Conservation (phyloP, 1,139 yeast genomes). For the Yamadazyma sp. region DNA sequence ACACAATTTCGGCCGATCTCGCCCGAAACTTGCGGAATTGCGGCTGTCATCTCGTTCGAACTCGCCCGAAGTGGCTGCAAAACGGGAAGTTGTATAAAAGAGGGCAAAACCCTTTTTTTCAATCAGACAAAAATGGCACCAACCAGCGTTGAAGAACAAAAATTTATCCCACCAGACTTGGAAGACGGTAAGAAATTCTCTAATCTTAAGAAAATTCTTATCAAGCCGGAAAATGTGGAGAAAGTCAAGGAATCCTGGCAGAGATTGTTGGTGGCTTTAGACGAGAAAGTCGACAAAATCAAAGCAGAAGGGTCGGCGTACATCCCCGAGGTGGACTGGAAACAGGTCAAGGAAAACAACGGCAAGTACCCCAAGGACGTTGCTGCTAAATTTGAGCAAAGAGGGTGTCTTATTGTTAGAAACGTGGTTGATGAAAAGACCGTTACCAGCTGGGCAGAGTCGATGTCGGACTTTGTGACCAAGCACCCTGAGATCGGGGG, state of each 20-base stretch:
- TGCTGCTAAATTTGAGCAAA: constrained; percentile 12
- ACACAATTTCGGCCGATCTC: too few relatives aligned
- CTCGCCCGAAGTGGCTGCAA: constrained; percentile 4
- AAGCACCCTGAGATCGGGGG: constrained; percentile 34
- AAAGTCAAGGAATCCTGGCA: constrained; percentile 24
- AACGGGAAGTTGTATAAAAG: background rate
- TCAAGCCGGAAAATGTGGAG: constrained; percentile 21
- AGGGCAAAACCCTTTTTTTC: too few relatives aligned
- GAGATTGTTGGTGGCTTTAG: constrained; percentile 19
- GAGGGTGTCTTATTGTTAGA: constrained; percentile 23
- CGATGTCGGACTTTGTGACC: constrained; percentile 20
- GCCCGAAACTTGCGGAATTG: too few relatives aligned
- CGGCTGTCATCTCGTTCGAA: constrained; percentile 5
- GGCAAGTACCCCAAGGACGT: constrained; percentile 16
- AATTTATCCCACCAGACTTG: constrained; percentile 13
- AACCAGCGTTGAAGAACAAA: constrained; percentile 1
- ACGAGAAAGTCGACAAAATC: constrained; percentile 17
- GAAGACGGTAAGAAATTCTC: constrained; percentile 11
- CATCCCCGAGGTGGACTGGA: constrained; percentile 20
- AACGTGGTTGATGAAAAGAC: constrained; percentile 19
- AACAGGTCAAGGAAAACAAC: constrained; percentile 14
- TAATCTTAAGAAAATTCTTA: constrained; percentile 16
- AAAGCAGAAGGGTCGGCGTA: constrained; percentile 14
- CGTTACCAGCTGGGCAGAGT: constrained; percentile 19
- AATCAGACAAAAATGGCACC: constrained; percentile 12